phyloP scores from a whole-genome alignment of 192 early-diverging fungal species.

The Mortierella alpina region DNA sequence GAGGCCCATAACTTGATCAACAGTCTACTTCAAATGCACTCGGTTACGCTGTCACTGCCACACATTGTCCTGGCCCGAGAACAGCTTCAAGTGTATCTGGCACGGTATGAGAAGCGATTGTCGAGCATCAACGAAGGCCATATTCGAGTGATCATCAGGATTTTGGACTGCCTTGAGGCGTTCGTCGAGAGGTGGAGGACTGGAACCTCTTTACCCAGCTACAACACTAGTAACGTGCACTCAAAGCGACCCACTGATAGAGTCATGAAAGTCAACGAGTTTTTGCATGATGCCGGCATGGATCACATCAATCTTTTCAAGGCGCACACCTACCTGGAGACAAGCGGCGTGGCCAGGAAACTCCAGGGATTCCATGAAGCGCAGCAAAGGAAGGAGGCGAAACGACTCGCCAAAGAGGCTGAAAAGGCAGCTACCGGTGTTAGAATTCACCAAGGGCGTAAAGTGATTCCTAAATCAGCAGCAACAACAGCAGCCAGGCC shows the following conservation, averaged over 20 bases:
- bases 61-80: conserved; percentile 64
- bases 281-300: conserved; percentile 72
- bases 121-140: conserved; percentile 79
- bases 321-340: conserved; percentile 72
- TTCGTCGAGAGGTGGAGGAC: conserved; percentile 23
- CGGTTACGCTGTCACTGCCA: conserved; percentile 62
- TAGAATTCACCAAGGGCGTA: conserved; percentile 14
- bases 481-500: not conserved
- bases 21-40: conserved; percentile 78
- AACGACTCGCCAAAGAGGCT: conserved; percentile 38
- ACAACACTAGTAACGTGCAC: not conserved
- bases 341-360: conserved; percentile 77
- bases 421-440: conserved; percentile 11
- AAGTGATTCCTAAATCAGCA: not conserved
- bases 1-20: conserved; percentile 84
- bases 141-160: conserved; percentile 76
- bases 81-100: conserved; percentile 75
- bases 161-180: conserved; percentile 65
- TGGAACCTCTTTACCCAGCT: not conserved
- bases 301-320: conserved; percentile 90
- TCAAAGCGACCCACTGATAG: conserved; percentile 10
- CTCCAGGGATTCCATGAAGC: conserved; percentile 49
- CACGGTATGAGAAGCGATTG: conserved; percentile 75
- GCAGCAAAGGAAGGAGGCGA: conserved; percentile 22
- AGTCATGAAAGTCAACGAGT: conserved; percentile 73